These are phyloP conservation scores for Fusarium guadeloupense DNA, from an alignment of 2,329 filamentous ascomycete genomes.

Conservation along the genomic window DNA sequence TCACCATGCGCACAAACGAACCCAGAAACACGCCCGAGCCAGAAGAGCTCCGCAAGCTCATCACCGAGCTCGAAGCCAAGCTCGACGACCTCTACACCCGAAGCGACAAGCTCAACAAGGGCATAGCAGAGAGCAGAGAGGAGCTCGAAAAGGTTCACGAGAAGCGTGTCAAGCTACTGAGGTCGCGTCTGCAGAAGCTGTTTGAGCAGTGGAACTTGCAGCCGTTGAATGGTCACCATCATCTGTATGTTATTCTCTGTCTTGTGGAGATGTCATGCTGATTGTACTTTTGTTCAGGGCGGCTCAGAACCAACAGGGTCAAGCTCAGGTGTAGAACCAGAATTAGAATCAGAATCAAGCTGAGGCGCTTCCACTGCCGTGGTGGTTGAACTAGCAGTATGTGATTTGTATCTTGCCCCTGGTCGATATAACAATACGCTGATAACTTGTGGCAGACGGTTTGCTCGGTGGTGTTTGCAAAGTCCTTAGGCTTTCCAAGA, in stretches of 20 bases:
- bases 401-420: too few species aligned
- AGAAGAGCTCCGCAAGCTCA: neutral
- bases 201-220: conserved; percentile 4
- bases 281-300: neutral
- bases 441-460: too few species aligned
- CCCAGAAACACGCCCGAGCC: neutral
- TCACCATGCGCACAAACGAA: conserved; percentile 2
- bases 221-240: neutral
- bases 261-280: neutral
- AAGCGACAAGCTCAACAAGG: neutral
- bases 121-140: neutral
- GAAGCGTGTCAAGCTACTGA: conserved; percentile 1
- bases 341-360: neutral
- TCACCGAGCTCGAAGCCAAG: neutral
- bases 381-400: neutral
- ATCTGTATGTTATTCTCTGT: neutral
- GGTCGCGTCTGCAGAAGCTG: neutral
- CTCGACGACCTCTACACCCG: neutral
- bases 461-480: too few species aligned
- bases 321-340: neutral
- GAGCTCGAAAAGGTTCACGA: conserved; percentile 1
- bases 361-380: neutral
- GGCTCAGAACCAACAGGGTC: neutral
- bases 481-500: too few species aligned
- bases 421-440: too few species aligned